Conservation (phyloP, 1,284 basidiomycete genomes). For the Puccinia hordei region DNA sequence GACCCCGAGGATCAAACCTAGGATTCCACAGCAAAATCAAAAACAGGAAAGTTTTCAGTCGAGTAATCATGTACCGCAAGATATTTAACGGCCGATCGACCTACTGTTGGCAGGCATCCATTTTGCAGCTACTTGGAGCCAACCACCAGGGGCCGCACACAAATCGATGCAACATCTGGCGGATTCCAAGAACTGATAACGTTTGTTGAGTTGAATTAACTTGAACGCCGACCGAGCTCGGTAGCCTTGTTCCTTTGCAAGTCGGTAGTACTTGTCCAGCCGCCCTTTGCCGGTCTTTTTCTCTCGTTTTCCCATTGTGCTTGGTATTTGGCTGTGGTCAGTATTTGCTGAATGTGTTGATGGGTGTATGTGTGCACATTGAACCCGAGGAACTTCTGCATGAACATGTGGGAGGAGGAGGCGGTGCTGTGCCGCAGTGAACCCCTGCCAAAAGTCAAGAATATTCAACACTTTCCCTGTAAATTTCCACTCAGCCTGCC, state of each 20-base stretch:
- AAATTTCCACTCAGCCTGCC: too few relatives aligned
- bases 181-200: constrained; percentile 86
- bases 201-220: constrained; percentile 97
- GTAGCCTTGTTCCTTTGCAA: constrained; percentile 87
- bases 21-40: constrained; percentile 22
- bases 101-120: constrained; percentile 94
- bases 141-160: constrained; percentile 97
- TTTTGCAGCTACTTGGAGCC: constrained; percentile 98
- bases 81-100: constrained; percentile 63
- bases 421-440: background rate
- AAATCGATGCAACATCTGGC: constrained; percentile 96
- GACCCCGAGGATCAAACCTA: constrained; percentile 67
- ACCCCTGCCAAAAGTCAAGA: too few relatives aligned
- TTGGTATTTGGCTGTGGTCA: background rate
- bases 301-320: constrained; percentile 48
- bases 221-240: constrained; percentile 99
- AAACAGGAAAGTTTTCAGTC: constrained; percentile 41
- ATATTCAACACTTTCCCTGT: too few relatives aligned
- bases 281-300: constrained; percentile 49
- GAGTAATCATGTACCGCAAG: constrained; percentile 54
- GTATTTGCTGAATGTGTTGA: background rate
- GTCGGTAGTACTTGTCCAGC: constrained; percentile 58
- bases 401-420: constrained; percentile 1
- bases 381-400: too few relatives aligned
- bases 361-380: background rate